A percentile compares a stretch with the other conserved stretches of the same genome.
phyloP scores from a whole-genome alignment of 2,329 filamentous ascomycete genomes.

The Trichoderma cornu-damae region DNA sequence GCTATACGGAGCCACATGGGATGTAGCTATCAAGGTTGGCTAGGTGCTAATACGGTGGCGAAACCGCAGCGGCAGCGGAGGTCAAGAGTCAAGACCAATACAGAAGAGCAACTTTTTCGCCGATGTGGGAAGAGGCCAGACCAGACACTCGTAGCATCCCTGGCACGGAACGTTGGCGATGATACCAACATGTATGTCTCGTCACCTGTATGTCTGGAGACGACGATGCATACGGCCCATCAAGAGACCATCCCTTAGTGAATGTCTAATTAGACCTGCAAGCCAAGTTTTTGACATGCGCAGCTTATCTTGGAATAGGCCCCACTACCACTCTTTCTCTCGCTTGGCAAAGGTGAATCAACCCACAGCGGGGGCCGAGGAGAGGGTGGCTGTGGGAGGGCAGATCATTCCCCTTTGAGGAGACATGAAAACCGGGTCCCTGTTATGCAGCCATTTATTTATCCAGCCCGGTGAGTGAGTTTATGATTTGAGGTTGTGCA shows the following conservation, averaged over 20 bases:
- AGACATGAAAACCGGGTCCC: not conserved
- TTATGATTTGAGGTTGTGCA: too few relatives aligned
- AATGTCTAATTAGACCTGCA: not conserved
- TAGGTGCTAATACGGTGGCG: too few relatives aligned
- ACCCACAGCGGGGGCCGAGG: not conserved
- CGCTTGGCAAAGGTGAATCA: slow-evolving; percentile 1
- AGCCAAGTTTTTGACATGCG: not conserved
- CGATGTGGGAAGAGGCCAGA: not conserved
- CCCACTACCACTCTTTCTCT: not conserved
- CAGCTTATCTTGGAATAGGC: not conserved
- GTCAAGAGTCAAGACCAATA: too few relatives aligned
- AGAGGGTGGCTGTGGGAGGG: not conserved
- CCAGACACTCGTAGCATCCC: not conserved
- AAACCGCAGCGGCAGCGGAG: too few relatives aligned
- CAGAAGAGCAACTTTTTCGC: not conserved
- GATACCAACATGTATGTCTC: not conserved
- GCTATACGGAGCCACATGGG: not conserved
- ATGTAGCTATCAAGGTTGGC: not conserved
- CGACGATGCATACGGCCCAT: not conserved
- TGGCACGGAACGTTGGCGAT: not conserved
- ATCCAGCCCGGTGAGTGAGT: not conserved
- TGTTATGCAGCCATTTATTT: not conserved
- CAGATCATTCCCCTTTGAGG: not conserved
- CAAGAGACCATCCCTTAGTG: not conserved
- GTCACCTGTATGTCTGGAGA: not conserved